Conservation (phyloP, 441 rosid species). For the Biscutella laevigata region DNA sequence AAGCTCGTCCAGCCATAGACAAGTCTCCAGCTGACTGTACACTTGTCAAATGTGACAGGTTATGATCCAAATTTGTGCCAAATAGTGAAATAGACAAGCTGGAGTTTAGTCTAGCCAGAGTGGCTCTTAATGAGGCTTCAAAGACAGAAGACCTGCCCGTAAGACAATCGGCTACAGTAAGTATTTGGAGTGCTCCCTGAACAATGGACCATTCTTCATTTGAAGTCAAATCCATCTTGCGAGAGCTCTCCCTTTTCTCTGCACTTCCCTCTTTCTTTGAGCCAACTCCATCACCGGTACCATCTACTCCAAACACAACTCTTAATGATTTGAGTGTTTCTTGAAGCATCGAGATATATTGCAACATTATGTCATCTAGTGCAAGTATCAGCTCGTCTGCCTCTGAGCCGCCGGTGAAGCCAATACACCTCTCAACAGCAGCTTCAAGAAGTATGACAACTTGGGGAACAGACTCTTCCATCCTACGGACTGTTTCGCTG, state of each 20-base stretch:
- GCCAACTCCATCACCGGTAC: conserved; percentile 37
- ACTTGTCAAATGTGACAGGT: conserved; percentile 39
- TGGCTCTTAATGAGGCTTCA: conserved; percentile 90
- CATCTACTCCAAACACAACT: conserved; percentile 84
- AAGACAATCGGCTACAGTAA: conserved; percentile 92
- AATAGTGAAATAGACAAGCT: conserved; percentile 65
- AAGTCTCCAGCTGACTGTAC: conserved; percentile 47
- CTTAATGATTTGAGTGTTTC: conserved; percentile 92
- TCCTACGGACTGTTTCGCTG: conserved; percentile 93
- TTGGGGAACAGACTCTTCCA: conserved; percentile 98
- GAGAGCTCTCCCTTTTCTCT: conserved; percentile 73
- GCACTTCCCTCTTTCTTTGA: conserved; percentile 54
- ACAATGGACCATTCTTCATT: conserved; percentile 99
- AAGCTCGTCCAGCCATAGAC: conserved; percentile 67
- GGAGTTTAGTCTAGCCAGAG: conserved; percentile 84
- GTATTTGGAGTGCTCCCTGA: conserved; percentile 92
- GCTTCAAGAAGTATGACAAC: conserved; percentile 90
- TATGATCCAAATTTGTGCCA: conserved; percentile 73
- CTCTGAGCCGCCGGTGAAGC: conserved; percentile 95
- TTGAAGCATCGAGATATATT: conserved; percentile 78
- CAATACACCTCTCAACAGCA: conserved; percentile 87
- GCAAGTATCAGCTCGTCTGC: conserved; percentile 92
- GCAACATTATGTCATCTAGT: conserved; percentile 82
- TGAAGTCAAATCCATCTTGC: conserved; percentile 60
- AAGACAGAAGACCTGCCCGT: conserved; percentile 91